Evolutionary conservation across 768 basidiomycete species (phyloP).

Genomic region (Psilocybe cyanescens): DNA sequence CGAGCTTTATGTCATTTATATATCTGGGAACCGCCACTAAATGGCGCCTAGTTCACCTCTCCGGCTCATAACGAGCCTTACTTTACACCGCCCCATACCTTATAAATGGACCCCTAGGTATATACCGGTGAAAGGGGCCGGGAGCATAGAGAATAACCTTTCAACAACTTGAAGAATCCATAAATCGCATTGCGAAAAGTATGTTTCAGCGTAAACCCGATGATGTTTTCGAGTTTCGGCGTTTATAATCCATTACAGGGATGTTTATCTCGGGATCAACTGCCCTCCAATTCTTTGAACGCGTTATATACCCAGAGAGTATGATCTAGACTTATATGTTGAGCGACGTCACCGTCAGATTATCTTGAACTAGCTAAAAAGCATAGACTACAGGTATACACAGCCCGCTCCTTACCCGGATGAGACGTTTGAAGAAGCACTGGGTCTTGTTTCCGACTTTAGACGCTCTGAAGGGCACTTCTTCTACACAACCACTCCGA

Average conservation of each 20-base stretch:
- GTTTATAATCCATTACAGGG: conserved; percentile 3
- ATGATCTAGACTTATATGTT: conserved; percentile 22
- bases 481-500: background rate
- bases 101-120: too few relatives aligned
- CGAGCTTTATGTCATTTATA: too few relatives aligned
- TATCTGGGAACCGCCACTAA: too few relatives aligned
- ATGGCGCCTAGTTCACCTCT: too few relatives aligned
- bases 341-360: conserved; percentile 31
- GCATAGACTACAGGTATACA: conserved; percentile 21
- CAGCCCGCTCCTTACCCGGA: conserved; percentile 1
- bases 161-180: too few relatives aligned
- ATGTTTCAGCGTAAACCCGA: too few relatives aligned
- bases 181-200: too few relatives aligned
- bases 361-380: conserved; percentile 37
- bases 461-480: background rate
- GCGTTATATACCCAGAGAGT: conserved; percentile 11
- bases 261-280: conserved; percentile 16
- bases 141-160: too few relatives aligned
- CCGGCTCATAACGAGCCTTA: too few relatives aligned
- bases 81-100: too few relatives aligned
- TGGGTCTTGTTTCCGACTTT: background rate
- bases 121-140: too few relatives aligned
- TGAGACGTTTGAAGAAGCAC: background rate
- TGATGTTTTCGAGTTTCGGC: background rate
- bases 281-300: conserved; percentile 14